Percentiles rank a stretch among this genome's conserved stretches.
phyloP scores from a whole-genome alignment of 2,329 filamentous ascomycete genomes.

The Scedosporium dehoogii region DNA sequence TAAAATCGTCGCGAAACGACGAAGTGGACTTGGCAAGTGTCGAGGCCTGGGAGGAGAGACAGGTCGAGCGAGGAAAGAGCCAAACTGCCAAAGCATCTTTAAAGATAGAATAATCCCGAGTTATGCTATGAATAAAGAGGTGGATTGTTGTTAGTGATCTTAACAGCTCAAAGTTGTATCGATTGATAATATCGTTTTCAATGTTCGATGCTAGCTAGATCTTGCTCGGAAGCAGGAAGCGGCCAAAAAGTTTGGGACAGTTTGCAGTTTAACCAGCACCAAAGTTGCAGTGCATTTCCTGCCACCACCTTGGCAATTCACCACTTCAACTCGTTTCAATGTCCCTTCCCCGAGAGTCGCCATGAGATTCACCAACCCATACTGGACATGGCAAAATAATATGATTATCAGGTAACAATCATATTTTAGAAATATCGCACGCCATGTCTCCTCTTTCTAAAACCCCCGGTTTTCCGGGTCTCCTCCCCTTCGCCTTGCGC shows the following conservation, averaged over 20 bases:
- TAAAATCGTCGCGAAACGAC: no score
- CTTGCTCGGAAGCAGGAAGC: no score
- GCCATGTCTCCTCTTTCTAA: not conserved
- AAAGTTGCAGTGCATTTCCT: not conserved
- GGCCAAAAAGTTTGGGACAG: not conserved
- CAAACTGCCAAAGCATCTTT: no score
- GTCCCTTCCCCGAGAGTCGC: not conserved
- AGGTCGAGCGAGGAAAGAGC: no score
- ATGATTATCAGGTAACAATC: not conserved
- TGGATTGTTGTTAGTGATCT: no score
- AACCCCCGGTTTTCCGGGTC: not conserved
- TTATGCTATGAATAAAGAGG: no score
- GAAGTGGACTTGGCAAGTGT: no score
- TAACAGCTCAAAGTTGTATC: no score
- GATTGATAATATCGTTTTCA: no score
- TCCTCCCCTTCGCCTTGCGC: not conserved
- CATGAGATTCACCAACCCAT: not conserved
- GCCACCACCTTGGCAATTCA: not conserved
- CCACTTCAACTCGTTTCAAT: not conserved
- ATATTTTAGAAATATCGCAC: not conserved
- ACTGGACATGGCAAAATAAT: not conserved
- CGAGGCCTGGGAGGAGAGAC: no score
- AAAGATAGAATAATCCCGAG: no score
- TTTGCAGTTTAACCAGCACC: not conserved
- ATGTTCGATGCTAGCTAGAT: no score